A percentile compares a stretch with the other conserved stretches of the same genome.
phyloP scores from a whole-genome alignment of 768 basidiomycete genomes.

The Russula sp. region DNA sequence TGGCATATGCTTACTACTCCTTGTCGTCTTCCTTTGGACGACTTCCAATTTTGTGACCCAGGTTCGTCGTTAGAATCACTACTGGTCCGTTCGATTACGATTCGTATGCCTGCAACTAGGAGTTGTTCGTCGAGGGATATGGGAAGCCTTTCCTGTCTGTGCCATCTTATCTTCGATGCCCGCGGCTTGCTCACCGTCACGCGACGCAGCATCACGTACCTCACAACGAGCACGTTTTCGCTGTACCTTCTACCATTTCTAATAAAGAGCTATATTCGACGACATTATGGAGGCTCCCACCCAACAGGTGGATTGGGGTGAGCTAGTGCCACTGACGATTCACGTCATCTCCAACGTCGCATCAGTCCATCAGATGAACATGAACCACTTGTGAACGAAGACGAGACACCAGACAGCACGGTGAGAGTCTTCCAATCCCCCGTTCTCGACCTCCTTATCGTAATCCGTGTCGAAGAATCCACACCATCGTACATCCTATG shows the following conservation, averaged over 20 bases:
- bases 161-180: background rate
- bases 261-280: slow-evolving; percentile 31
- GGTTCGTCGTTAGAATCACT: slow-evolving; percentile 31
- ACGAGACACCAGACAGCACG: slow-evolving; percentile 14
- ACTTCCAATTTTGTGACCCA: slow-evolving; percentile 82
- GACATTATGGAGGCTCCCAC: background rate
- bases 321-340: background rate
- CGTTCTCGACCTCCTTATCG: background rate
- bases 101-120: slow-evolving; percentile 24
- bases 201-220: slow-evolving; percentile 65
- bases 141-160: slow-evolving; percentile 85
- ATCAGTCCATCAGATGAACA: slow-evolving; percentile 24
- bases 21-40: slow-evolving; percentile 87
- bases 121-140: slow-evolving; percentile 57
- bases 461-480: background rate
- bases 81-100: background rate
- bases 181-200: slow-evolving; percentile 1
- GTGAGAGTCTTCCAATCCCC: background rate
- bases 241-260: slow-evolving; percentile 67
- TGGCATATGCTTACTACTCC: slow-evolving; percentile 62
- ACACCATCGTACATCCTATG: background rate
- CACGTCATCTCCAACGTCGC: background rate
- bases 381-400: slow-evolving; percentile 27
- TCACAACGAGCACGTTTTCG: slow-evolving; percentile 85
- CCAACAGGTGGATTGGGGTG: background rate